Evolutionary conservation across 2,329 filamentous ascomycete genomes (phyloP).

Genomic region (Periconia digitata): DNA sequence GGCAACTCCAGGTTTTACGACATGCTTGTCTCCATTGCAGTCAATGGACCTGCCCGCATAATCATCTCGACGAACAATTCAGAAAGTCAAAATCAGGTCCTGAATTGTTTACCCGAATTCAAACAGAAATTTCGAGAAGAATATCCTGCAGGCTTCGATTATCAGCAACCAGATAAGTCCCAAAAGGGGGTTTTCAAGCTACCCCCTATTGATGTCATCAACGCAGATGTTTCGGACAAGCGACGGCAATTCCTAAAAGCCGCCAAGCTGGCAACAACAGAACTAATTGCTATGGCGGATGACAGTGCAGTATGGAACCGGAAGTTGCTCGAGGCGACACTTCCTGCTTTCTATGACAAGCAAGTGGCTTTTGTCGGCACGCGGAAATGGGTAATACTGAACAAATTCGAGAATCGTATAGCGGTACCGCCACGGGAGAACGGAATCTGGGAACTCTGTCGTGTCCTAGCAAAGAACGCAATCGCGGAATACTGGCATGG

Average conservation of each 20-base stretch:
- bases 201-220: slow-evolving; percentile 8
- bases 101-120: too few species aligned
- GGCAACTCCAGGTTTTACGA: slow-evolving; percentile 10
- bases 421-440: too few species aligned
- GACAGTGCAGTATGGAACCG: slow-evolving; percentile 24
- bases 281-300: slow-evolving; percentile 17
- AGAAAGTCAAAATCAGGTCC: neutral
- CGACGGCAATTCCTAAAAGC: slow-evolving; percentile 17
- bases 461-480: too few species aligned
- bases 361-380: slow-evolving; percentile 27
- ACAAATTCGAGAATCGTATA: too few species aligned
- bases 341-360: slow-evolving; percentile 19
- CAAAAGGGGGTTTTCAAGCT: too few species aligned
- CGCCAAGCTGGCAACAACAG: slow-evolving; percentile 9
- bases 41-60: slow-evolving; percentile 15
- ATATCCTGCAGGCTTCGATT: too few species aligned
- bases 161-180: too few species aligned
- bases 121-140: too few species aligned
- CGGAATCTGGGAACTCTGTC: too few species aligned
- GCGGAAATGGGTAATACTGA: slow-evolving; percentile 29
- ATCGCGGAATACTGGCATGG: slow-evolving; percentile 14
- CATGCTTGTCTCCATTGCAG: slow-evolving; percentile 14
- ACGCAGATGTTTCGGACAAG: slow-evolving; percentile 20
- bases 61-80: slow-evolving; percentile 21
- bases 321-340: slow-evolving; percentile 12